Conservation (phyloP, 208 protist species). For the Acanthamoeba divionensis region DNA sequence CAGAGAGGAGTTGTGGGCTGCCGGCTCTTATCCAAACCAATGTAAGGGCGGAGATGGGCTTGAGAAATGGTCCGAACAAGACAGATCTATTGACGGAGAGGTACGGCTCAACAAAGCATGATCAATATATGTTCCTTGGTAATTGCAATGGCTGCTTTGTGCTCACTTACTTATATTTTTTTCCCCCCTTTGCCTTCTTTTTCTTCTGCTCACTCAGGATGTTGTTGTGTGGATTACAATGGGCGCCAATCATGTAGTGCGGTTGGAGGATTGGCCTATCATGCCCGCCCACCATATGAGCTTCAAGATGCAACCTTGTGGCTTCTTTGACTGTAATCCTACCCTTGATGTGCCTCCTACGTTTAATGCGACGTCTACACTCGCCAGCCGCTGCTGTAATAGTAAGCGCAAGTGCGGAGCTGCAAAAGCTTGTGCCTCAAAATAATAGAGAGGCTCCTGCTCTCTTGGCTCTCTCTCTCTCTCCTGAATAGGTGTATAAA, state of each 20-base stretch:
- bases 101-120: too few relatives aligned
- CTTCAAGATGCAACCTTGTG: constrained; percentile 57
- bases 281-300: constrained; percentile 58
- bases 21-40: constrained; percentile 61
- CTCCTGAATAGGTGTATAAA: too few relatives aligned
- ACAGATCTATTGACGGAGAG: constrained; percentile 55
- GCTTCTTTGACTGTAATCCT: constrained; percentile 66
- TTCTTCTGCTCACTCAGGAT: neutral
- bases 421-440: too few relatives aligned
- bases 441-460: too few relatives aligned
- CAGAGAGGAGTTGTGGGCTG: neutral
- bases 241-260: constrained; percentile 11
- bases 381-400: too few relatives aligned
- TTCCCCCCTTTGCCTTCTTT: neutral
- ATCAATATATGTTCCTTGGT: too few relatives aligned
- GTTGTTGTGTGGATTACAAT: constrained; percentile 65
- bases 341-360: constrained; percentile 54
- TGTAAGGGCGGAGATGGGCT: constrained; percentile 54
- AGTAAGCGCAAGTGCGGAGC: too few relatives aligned
- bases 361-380: neutral
- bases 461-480: too few relatives aligned
- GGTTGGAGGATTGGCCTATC: constrained; percentile 59
- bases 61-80: constrained; percentile 12
- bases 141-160: too few relatives aligned
- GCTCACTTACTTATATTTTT: neutral